Percentiles rank a stretch among this genome's conserved stretches.
Evolutionary conservation across 768 basidiomycete species (phyloP).

Genomic region (Suillus decipiens): DNA sequence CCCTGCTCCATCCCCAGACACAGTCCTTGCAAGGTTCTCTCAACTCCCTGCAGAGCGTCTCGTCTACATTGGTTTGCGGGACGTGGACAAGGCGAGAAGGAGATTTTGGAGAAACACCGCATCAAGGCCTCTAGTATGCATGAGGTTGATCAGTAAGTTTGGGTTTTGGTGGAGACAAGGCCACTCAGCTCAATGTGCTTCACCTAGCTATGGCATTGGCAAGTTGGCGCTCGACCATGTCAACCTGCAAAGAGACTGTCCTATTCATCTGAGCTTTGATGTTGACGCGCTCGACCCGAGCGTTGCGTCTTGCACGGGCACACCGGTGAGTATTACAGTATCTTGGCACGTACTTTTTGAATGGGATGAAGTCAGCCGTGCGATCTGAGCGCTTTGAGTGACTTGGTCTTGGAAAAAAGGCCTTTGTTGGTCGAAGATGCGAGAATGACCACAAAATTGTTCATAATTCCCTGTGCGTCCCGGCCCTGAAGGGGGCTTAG

Average conservation of each 20-base stretch:
- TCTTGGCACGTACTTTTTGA: not conserved
- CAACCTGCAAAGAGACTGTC: constrained; percentile 78
- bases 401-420: too few relatives aligned
- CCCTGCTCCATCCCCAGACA: constrained; percentile 27
- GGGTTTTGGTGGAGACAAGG: constrained; percentile 59
- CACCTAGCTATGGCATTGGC: constrained; percentile 79
- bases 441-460: not conserved
- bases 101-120: constrained; percentile 73
- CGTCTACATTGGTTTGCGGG: constrained; percentile 95
- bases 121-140: constrained; percentile 95
- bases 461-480: not conserved
- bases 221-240: constrained; percentile 92
- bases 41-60: constrained; percentile 70
- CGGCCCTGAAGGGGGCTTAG: not conserved
- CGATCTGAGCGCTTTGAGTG: not conserved
- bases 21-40: constrained; percentile 42
- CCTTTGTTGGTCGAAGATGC: not conserved
- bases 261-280: constrained; percentile 96
- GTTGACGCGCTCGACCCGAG: constrained; percentile 93
- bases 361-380: not conserved
- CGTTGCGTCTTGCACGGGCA: constrained; percentile 66
- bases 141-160: constrained; percentile 65
- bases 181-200: constrained; percentile 37
- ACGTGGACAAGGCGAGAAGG: constrained; percentile 88
- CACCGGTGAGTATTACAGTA: constrained; percentile 57